phyloP scores from a whole-genome alignment of 352 stramenopile species.

The Phytophthora fragariae region DNA sequence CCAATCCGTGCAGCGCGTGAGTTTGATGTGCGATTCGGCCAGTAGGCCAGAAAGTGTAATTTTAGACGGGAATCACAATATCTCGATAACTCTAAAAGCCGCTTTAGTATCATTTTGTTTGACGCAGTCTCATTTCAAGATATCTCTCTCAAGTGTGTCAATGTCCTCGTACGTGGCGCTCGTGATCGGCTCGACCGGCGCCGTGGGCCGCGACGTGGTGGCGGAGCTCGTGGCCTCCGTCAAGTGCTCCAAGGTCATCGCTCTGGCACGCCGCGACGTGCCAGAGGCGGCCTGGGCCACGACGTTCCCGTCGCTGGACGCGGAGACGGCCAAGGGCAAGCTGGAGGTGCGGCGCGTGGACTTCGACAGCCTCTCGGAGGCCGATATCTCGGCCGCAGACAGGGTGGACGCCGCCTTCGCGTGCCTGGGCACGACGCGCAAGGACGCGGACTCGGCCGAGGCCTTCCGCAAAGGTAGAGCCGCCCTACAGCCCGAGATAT shows the following conservation, averaged over 20 bases:
- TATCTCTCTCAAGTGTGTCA: background rate
- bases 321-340: slow-evolving; percentile 50
- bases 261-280: slow-evolving; percentile 69
- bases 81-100: too few species aligned
- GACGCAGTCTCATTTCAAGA: slow-evolving; percentile 9
- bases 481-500: slow-evolving; percentile 3
- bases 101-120: too few species aligned
- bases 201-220: slow-evolving; percentile 77
- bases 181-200: slow-evolving; percentile 77
- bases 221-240: slow-evolving; percentile 67
- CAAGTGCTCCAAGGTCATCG: slow-evolving; percentile 77
- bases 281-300: slow-evolving; percentile 48
- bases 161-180: slow-evolving; percentile 63
- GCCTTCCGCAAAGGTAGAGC: slow-evolving; percentile 74
- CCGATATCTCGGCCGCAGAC: slow-evolving; percentile 43
- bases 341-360: slow-evolving; percentile 66
- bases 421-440: slow-evolving; percentile 76
- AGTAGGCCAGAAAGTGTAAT: too few species aligned
- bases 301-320: slow-evolving; percentile 64
- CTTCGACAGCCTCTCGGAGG: slow-evolving; percentile 59
- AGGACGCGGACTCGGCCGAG: slow-evolving; percentile 70
- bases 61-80: too few species aligned
- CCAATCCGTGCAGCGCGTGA: too few species aligned
- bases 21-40: too few species aligned
- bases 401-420: slow-evolving; percentile 75